These are phyloP conservation scores for Xerocomellus chrysenteron DNA, from an alignment of 768 basidiomycete species.

Conservation along the genomic window DNA sequence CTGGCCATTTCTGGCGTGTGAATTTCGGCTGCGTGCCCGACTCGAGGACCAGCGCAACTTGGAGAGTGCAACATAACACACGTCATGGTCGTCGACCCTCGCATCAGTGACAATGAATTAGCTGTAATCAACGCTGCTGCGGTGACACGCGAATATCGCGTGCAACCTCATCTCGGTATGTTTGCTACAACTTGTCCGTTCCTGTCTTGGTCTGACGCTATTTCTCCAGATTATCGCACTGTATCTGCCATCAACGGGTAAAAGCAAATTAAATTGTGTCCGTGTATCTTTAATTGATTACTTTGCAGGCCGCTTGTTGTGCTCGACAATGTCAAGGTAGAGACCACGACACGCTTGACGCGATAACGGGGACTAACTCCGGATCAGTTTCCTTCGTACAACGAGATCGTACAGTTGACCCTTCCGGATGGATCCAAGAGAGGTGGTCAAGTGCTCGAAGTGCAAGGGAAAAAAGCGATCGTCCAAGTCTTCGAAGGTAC, in stretches of 20 bases:
- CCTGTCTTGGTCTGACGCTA: conserved; percentile 3
- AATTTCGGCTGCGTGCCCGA: conserved; percentile 12
- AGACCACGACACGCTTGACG: conserved; percentile 17
- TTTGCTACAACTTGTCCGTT: conserved; percentile 5
- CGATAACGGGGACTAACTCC: conserved; percentile 13
- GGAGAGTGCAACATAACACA: conserved; percentile 5
- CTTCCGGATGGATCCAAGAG: conserved; percentile 93
- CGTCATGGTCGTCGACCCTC: conserved; percentile 48
- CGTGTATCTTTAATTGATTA: conserved; percentile 8
- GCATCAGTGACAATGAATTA: conserved; percentile 69
- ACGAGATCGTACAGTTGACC: conserved; percentile 95
- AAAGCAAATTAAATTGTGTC: conserved; percentile 26
- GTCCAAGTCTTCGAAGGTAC: conserved; percentile 99
- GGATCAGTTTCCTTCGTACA: conserved; percentile 90
- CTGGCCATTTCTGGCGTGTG: conserved; percentile 22
- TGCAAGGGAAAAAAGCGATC: conserved; percentile 97
- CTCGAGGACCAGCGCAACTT: conserved; percentile 11
- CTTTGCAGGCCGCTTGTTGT: conserved; percentile 85
- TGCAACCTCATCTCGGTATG: conserved; percentile 85
- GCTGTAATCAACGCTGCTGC: conserved; percentile 85
- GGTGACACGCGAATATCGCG: conserved; percentile 84
- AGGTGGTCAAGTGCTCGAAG: conserved; percentile 96
- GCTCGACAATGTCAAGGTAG: conserved; percentile 96
- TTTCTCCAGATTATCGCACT: conserved; percentile 83
- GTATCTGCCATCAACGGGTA: conserved; percentile 98